Evolutionary conservation across 768 basidiomycete species (phyloP), one percentile per base, ranked within the genome.

Genomic region (Suillus fuscotomentosus): DNA sequence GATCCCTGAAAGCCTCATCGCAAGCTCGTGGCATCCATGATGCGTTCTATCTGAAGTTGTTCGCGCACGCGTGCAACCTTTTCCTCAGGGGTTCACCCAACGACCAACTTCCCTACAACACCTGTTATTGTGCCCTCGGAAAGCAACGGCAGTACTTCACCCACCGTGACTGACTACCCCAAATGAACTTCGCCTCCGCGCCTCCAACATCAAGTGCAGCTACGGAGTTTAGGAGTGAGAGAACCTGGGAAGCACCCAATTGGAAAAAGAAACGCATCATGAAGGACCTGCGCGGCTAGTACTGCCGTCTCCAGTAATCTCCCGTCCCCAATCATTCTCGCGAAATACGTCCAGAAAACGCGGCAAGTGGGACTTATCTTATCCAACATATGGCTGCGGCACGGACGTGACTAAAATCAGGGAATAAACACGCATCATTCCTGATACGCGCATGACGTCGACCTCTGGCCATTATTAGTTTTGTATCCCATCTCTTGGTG

Each of bases 361-460:
- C 3, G 88, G 83, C 36, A 85, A 70, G 69, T 86, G 86, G 72
- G 87, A 91, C 76, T 31, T 31, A 84, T 78, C 34, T 71, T 71
- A 62, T 86, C 76, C 63, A 89, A 31, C 31, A 31, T 31, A 66
- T 20, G 82, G 84, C 59, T 75, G 70, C 51, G 74, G 59, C 2
- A 77, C 75, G 7, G 76, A 77, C 5, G 76, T 68, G 15, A 67
- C 62, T 66, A 94, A 72, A 55, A 96, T 84, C 22, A 87, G 81
- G 72, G 93, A 92, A 78, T 97, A 98, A 31, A 98, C 87, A 39
- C 95, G 85, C 84, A 95, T 13, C 31, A 53, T 53, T 8, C 94
- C 92, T 39, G 86, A 79, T 55, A 95, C 79, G 34, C 96, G 86
- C 41, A 78, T 80, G 14, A 83, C 81, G 70, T 90, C 47, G 83